Evolutionary conservation across 805 yeast species (phyloP).

Genomic region (Yamadazyma akitaensis): DNA sequence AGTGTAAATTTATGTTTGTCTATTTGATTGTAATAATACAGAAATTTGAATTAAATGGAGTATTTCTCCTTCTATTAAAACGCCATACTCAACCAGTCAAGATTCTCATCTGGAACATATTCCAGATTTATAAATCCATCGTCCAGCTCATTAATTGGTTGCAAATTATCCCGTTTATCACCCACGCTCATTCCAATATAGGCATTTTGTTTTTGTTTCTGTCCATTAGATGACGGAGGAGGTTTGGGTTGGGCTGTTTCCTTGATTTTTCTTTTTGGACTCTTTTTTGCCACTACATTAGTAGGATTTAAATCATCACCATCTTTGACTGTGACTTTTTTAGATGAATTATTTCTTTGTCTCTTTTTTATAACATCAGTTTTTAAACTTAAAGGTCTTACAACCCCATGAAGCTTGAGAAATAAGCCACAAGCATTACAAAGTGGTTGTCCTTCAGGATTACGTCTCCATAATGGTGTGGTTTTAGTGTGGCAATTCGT

Average conservation of each 20-base stretch:
- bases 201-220: background rate
- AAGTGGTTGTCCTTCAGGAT: slow-evolving; percentile 86
- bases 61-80: slow-evolving; percentile 10
- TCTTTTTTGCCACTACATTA: slow-evolving; percentile 16
- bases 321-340: slow-evolving; percentile 29
- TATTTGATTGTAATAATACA: slow-evolving; percentile 4
- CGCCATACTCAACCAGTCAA: slow-evolving; percentile 33
- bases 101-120: slow-evolving; percentile 14
- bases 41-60: slow-evolving; percentile 4
- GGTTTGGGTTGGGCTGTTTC: background rate
- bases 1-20: background rate
- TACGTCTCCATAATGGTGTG: slow-evolving; percentile 94
- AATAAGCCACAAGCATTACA: slow-evolving; percentile 97
- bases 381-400: slow-evolving; percentile 83
- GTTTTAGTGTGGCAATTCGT: slow-evolving; percentile 89
- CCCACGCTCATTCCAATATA: background rate
- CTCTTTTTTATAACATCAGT: slow-evolving; percentile 92
- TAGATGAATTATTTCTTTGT: slow-evolving; percentile 50
- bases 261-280: background rate
- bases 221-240: background rate
- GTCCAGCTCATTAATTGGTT: slow-evolving; percentile 14
- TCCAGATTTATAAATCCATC: slow-evolving; percentile 14
- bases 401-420: slow-evolving; percentile 90
- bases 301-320: slow-evolving; percentile 53
- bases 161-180: slow-evolving; percentile 9